phyloP scores from a whole-genome alignment of 441 rosid species.

The Adansonia grandidieri region DNA sequence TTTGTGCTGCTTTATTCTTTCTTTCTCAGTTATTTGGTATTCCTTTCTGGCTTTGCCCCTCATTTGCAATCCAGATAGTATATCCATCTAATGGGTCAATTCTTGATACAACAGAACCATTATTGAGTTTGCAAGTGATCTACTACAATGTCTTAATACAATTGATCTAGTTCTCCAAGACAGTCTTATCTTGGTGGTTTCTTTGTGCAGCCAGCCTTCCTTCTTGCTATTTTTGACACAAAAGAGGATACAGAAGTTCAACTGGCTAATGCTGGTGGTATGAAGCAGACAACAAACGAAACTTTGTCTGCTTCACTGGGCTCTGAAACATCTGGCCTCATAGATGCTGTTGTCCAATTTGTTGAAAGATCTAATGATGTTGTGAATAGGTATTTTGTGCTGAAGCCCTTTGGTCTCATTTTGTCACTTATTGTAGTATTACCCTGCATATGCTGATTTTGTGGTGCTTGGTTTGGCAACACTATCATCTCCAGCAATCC shows the following conservation, averaged over 20 bases:
- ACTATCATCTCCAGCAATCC: conserved; percentile 65
- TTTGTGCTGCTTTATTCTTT: neutral
- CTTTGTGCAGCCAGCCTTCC: conserved; percentile 82
- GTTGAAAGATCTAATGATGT: conserved; percentile 65
- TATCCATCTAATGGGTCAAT: neutral
- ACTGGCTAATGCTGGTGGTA: conserved; percentile 37
- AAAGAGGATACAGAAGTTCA: conserved; percentile 49
- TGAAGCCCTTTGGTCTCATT: conserved; percentile 22
- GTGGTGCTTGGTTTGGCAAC: conserved; percentile 22
- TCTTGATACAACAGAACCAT: neutral
- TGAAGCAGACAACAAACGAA: conserved; percentile 46
- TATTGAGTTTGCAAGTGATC: neutral
- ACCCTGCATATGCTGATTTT: conserved; percentile 30
- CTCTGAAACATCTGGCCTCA: conserved; percentile 51
- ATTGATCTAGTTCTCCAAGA: neutral
- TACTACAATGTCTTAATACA: neutral
- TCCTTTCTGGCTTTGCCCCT: neutral
- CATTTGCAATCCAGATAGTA: neutral
- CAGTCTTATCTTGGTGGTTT: conserved; percentile 19
- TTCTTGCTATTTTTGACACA: conserved; percentile 59
- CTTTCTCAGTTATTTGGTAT: neutral
- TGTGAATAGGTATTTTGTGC: conserved; percentile 60
- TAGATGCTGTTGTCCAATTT: conserved; percentile 52
- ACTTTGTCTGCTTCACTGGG: conserved; percentile 35
- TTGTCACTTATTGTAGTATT: conserved; percentile 21